phyloP scores from a whole-genome alignment of 257 asterid genomes.

The Lycium barbarum region DNA sequence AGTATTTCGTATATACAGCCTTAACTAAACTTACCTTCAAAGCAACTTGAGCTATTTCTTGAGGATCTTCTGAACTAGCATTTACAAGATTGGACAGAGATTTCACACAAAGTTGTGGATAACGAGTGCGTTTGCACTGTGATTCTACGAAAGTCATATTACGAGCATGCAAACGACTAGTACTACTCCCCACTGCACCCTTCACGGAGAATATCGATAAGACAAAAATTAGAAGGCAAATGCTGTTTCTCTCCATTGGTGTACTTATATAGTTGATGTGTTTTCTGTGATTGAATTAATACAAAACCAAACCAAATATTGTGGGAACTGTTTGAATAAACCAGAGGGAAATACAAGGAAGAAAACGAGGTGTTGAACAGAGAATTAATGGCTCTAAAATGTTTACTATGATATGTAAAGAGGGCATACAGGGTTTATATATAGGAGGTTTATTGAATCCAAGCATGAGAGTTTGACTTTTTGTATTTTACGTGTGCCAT shows the following conservation, averaged over 20 bases:
- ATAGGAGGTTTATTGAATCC: constrained; percentile 24
- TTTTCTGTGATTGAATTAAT: neutral
- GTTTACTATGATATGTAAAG: constrained; percentile 32
- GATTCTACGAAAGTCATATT: constrained; percentile 39
- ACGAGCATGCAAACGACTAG: neutral
- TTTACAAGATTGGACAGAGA: constrained; percentile 42
- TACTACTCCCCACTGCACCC: constrained; percentile 33
- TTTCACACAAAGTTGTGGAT: constrained; percentile 46
- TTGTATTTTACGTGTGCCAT: neutral
- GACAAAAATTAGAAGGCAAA: constrained; percentile 36
- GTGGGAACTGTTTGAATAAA: neutral
- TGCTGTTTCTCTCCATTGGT: constrained; percentile 29
- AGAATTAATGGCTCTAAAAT: neutral
- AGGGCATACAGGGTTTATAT: constrained; percentile 38
- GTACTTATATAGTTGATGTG: neutral
- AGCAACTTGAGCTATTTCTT: constrained; percentile 57
- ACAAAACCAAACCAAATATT: neutral
- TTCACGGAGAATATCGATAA: constrained; percentile 30
- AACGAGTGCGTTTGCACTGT: constrained; percentile 56
- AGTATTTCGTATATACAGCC: constrained; percentile 54
- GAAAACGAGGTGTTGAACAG: neutral
- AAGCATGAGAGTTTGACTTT: constrained; percentile 16
- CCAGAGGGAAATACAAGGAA: neutral
- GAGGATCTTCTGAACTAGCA: constrained; percentile 45
- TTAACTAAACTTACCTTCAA: constrained; percentile 51